Conservation (phyloP, 306 rosid species). For the Vigna radiata region DNA sequence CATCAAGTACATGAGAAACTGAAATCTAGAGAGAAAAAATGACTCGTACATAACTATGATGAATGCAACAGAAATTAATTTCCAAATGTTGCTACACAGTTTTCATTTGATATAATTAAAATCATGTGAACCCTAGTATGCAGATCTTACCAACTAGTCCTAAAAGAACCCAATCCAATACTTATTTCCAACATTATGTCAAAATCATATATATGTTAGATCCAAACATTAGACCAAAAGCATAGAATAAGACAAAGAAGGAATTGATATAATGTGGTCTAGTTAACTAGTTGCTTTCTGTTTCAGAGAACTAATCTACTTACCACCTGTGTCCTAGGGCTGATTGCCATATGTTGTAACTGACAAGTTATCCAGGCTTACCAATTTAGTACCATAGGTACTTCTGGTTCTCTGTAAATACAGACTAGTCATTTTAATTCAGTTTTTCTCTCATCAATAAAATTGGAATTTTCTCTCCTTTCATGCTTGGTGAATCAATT, state of each 20-base stretch:
- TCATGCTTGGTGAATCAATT: background rate
- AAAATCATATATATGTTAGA: background rate
- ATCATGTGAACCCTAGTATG: background rate
- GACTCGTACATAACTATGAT: constrained; percentile 1
- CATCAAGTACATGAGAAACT: constrained; percentile 42
- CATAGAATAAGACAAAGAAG: background rate
- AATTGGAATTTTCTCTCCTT: background rate
- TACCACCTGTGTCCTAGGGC: background rate
- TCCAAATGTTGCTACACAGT: background rate
- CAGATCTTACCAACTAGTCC: background rate
- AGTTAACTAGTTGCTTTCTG: constrained; percentile 5
- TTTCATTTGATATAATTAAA: background rate
- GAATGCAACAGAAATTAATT: background rate
- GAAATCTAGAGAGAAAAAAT: background rate
- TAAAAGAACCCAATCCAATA: background rate
- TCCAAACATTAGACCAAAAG: background rate
- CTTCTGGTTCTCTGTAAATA: background rate
- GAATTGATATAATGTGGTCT: background rate
- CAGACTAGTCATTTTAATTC: background rate
- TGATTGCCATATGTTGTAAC: background rate
- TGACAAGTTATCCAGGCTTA: background rate
- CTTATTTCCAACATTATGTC: background rate
- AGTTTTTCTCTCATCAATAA: background rate
- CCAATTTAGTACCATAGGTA: background rate
- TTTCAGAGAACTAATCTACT: background rate